Conservation (phyloP, 2,329 filamentous ascomycete species). For the Cercospora brassicicola region DNA sequence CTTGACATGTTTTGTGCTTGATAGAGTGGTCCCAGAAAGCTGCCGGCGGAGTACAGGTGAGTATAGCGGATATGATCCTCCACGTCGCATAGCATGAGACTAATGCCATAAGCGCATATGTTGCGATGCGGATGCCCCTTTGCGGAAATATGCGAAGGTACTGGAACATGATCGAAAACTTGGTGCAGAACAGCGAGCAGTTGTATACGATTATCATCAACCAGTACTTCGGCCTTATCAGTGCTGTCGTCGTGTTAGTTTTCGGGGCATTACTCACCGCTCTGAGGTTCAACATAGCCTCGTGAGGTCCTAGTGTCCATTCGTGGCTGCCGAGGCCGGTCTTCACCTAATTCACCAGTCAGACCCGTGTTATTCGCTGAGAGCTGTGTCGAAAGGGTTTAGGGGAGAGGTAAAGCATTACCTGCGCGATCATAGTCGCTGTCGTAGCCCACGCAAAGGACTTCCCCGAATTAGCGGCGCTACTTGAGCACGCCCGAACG, state of each 20-base stretch:
- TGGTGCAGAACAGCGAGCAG: constrained; percentile 42
- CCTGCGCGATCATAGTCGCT: neutral
- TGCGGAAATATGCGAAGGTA: constrained; percentile 50
- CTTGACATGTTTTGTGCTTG: constrained; percentile 14
- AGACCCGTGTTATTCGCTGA: no score
- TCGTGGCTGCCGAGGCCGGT: constrained; percentile 12
- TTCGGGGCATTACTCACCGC: neutral
- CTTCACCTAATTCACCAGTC: neutral
- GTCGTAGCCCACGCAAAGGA: neutral
- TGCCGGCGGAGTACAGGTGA: constrained; percentile 43
- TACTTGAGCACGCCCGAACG: no score
- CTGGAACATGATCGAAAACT: constrained; percentile 50
- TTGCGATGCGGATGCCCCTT: constrained; percentile 38
- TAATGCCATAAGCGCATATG: constrained; percentile 34
- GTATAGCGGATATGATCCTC: constrained; percentile 40
- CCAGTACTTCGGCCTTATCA: neutral
- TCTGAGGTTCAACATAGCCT: constrained; percentile 9
- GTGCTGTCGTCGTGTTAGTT: neutral
- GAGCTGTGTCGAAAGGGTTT: no score
- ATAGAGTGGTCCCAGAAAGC: constrained; percentile 43
- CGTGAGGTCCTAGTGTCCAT: constrained; percentile 4
- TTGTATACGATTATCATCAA: constrained; percentile 39
- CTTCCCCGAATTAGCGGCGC: neutral
- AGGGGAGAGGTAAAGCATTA: neutral
- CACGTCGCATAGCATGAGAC: constrained; percentile 37